These are phyloP conservation scores for Agaricus blazei DNA, from an alignment of 768 basidiomycete genomes.

Conservation along the genomic window DNA sequence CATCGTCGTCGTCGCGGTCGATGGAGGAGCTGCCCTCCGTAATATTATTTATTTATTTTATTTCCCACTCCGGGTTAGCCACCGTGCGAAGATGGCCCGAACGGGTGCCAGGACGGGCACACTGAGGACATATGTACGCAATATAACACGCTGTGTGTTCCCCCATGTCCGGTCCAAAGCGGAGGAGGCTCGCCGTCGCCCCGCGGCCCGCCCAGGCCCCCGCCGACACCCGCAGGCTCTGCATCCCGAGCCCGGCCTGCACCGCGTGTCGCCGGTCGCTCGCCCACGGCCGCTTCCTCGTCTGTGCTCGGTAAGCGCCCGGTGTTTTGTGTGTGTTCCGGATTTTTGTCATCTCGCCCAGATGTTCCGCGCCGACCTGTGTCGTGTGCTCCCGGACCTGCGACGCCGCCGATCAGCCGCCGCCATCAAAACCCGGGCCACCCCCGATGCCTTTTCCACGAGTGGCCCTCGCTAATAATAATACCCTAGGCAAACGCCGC, in stretches of 20 bases:
- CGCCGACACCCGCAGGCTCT: not conserved
- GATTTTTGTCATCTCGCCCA: conserved; percentile 12
- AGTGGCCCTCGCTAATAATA: conserved; percentile 10
- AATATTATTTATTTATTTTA: too few relatives aligned
- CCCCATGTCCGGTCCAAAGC: not conserved
- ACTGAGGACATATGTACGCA: too few relatives aligned
- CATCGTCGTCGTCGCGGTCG: conserved; percentile 28
- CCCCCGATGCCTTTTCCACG: conserved; percentile 21
- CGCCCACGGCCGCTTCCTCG: not conserved
- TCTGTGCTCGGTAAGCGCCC: conserved; percentile 2
- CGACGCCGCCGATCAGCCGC: conserved; percentile 26
- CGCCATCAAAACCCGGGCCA: conserved; percentile 23
- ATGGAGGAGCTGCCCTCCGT: not conserved
- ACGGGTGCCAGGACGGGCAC: too few relatives aligned
- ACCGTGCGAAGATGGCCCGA: too few relatives aligned
- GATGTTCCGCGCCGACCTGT: conserved; percentile 37
- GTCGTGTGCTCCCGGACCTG: conserved; percentile 42
- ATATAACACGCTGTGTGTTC: too few relatives aligned
- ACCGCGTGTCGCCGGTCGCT: conserved; percentile 7
- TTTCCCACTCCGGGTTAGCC: too few relatives aligned
- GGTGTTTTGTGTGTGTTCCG: not conserved
- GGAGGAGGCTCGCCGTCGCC: not conserved
- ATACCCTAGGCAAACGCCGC: conserved; percentile 19
- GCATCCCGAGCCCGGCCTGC: not conserved
- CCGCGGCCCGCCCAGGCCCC: not conserved